Base-by-base conservation (phyloP, 139 green algal species). In the Eudorina sp. region DNA sequence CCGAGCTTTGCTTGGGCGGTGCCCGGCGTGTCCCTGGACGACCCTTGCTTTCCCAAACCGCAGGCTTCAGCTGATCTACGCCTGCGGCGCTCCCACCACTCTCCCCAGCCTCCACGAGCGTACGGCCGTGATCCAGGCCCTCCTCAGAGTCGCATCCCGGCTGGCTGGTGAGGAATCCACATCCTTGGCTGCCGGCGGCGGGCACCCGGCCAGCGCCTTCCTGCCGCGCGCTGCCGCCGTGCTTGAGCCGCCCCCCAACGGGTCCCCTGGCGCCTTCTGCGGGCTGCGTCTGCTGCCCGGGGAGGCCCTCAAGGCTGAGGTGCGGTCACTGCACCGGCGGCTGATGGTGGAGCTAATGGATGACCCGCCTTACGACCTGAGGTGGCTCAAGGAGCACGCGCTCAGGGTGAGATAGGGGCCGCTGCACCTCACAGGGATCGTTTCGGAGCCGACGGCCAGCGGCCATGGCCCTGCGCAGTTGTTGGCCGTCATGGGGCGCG, bases 21-120 rank as follows among this genome's bases (percentile, higher is more conserved):
- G n/a, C n/a, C n/a, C n/a, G n/a, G n/a, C n/a, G n/a, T n/a, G n/a
- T n/a, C n/a, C n/a, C n/a, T n/a, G n/a, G n/a, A n/a, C n/a, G n/a
- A n/a, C n/a, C n/a, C n/a, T n/a, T n/a, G n/a, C n/a, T n/a, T n/a
- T n/a, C n/a, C n/a, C n/a, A n/a, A n/a, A n/a, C n/a, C 31, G 34
- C 66, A 92, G 85, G 81, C 89, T 78, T 62, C 90, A 95, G 91
- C 88, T 95, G 36, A 87, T 95, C 68, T 95, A 95, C 72, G 92
- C 91, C 1, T 92, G 85, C 51, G 92, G 92, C 0, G 40, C 41
- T 0, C 43, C 40, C 18, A 27, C 34, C 31, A 13, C 40, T 2
- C 88, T 95, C 60, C 90, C 70, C 4, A 25, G 66, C 2, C 53
- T 73, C 23, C 19, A 70, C 5, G 70, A 66, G 14, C 91, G 92